These are phyloP conservation scores for Ambrosia hybrid DNA, from an alignment of 140 eudicot genomes.

Conservation along the genomic window DNA sequence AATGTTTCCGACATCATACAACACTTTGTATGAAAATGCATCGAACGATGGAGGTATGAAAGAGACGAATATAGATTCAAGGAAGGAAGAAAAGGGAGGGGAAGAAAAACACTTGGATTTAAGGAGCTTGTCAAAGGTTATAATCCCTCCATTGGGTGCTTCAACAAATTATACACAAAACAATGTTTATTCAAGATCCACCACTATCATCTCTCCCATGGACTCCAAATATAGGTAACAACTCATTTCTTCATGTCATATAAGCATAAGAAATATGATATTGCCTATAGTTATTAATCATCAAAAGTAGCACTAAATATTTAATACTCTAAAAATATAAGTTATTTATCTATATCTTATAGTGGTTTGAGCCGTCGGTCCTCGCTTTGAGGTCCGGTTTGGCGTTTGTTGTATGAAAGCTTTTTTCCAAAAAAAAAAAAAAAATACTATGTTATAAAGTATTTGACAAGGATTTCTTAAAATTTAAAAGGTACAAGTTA, in stretches of 20 bases:
- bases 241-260: neutral
- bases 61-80: slow-evolving; percentile 4
- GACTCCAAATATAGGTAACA: slow-evolving; percentile 69
- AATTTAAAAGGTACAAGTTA: no score
- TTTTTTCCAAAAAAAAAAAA: no score
- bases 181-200: slow-evolving; percentile 26
- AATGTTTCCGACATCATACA: slow-evolving; percentile 13
- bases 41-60: neutral
- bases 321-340: no score
- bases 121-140: slow-evolving; percentile 64
- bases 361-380: no score
- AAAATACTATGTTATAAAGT: no score
- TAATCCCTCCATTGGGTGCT: slow-evolving; percentile 81
- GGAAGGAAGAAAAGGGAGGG: slow-evolving; percentile 23
- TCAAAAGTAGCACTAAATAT: neutral
- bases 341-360: no score
- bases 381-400: no score
- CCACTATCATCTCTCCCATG: slow-evolving; percentile 61
- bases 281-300: neutral
- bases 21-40: slow-evolving; percentile 8
- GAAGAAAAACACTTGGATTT: slow-evolving; percentile 38
- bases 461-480: no score
- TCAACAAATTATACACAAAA: slow-evolving; percentile 35
- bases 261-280: neutral
- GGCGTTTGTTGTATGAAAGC: no score